Evolutionary conservation across 305 asterid genomes (phyloP).

Genomic region (Ajuga reptans): DNA sequence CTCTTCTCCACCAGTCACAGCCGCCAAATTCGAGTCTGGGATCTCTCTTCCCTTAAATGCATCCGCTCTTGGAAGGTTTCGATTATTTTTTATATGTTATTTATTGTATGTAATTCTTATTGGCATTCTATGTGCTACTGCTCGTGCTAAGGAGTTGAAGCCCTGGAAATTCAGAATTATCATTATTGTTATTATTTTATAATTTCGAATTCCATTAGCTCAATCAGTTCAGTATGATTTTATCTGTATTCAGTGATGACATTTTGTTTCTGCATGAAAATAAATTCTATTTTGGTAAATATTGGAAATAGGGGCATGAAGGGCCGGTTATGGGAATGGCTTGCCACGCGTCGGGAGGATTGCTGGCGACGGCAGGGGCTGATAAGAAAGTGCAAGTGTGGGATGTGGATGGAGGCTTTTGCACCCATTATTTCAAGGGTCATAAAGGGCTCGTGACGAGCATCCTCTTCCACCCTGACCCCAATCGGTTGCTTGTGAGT

Average conservation of each 20-base stretch:
- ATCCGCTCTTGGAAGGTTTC: slow-evolving; percentile 93
- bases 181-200: not conserved
- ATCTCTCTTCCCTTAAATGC: slow-evolving; percentile 63
- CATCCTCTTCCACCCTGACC: slow-evolving; percentile 75
- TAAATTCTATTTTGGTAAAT: not conserved
- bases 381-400: slow-evolving; percentile 92
- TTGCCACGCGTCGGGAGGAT: slow-evolving; percentile 87
- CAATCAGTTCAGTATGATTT: not conserved
- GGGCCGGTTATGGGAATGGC: slow-evolving; percentile 95
- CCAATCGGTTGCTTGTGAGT: slow-evolving; percentile 65
- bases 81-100: not conserved
- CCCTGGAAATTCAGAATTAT: not conserved
- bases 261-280: not conserved
- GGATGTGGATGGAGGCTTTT: slow-evolving; percentile 94
- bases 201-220: not conserved
- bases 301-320: slow-evolving; percentile 71
- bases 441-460: slow-evolving; percentile 89
- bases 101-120: not conserved
- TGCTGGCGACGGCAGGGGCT: slow-evolving; percentile 94
- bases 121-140: not conserved
- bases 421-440: slow-evolving; percentile 91
- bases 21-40: slow-evolving; percentile 95
- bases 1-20: slow-evolving; percentile 82
- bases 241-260: not conserved
- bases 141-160: slow-evolving; percentile 1